Evolutionary conservation across 352 stramenopile genomes (phyloP), one percentile per base, ranked within the genome.

Genomic region (Globisporangium radiosum): DNA sequence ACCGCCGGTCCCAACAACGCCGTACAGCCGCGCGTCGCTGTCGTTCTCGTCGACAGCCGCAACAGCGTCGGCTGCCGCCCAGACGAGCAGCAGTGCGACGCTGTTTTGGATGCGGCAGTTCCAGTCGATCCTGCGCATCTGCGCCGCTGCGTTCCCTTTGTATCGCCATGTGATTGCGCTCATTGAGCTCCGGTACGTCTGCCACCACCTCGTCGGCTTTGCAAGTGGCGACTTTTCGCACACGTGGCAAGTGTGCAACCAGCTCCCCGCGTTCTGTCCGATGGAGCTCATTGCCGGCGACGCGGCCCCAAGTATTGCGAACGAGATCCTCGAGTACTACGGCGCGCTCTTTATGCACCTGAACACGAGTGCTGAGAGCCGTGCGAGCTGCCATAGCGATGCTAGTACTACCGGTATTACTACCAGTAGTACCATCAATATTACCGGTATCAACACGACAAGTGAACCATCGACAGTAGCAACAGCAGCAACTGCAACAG

Each of bases 51-150:
- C 70, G 15, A 75, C 65, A 15, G 81, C 64, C 71, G 50, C 70
- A 65, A 33, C 45, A 37, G 25, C 45, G 17, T 33, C n/a, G 7
- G 11, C 40, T 14, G 17, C 5, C 15, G 25, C 5, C 7, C 19
- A n/a, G 14, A 40, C 51, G n/a, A 59, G 55, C 19, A 76, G 69
- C 45, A 85, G 76, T 36, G 81, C 75, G 13, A 83, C 74, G 39
- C 57, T 82, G n/a, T 92, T 88, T 64, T 90, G 78, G 76, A 90
- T 89, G 62, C 71, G 85, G 13, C 80, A 90, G 47, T 95, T 95
- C 57, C 81, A 90, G 56, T 73, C 81, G 37, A 84, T 87, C 19
- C 45, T 93, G 47, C 62, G 71, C 14, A 80, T 83, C 49, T 92
- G 83, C 44, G 66, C 75, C 1, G 75, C 90, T 48, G 72, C 81